phyloP scores from a whole-genome alignment of 1,139 yeast genomes.

The Taphrina pruni region DNA sequence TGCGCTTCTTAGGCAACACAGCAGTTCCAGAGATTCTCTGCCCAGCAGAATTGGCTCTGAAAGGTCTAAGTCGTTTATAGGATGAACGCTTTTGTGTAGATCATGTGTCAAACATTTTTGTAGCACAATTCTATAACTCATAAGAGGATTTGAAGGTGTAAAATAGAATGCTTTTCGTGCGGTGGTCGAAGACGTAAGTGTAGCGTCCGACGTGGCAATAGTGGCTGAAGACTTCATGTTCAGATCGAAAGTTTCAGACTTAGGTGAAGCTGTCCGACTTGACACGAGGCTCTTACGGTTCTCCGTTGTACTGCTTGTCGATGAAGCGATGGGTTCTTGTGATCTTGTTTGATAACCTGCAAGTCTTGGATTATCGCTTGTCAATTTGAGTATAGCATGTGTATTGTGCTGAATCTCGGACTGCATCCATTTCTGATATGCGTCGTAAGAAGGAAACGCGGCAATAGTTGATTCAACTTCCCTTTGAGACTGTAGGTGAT shows the following conservation, averaged over 20 bases:
- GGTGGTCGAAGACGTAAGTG: background rate
- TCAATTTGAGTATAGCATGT: slow-evolving; percentile 26
- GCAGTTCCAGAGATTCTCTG: slow-evolving; percentile 16
- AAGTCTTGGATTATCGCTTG: slow-evolving; percentile 19
- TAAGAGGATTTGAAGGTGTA: slow-evolving; percentile 25
- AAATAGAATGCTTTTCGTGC: slow-evolving; percentile 5
- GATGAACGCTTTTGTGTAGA: slow-evolving; percentile 1
- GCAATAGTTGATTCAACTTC: background rate
- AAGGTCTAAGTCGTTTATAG: background rate
- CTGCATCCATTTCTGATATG: slow-evolving; percentile 22
- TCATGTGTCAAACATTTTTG: slow-evolving; percentile 23
- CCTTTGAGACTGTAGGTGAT: slow-evolving; percentile 4
- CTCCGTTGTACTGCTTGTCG: background rate
- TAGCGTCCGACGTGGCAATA: slow-evolving; percentile 6
- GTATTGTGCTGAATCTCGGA: slow-evolving; percentile 19
- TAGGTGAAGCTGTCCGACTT: slow-evolving; percentile 5
- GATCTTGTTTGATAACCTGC: background rate
- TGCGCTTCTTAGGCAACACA: slow-evolving; percentile 5
- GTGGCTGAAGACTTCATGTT: background rate
- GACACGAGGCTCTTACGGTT: background rate
- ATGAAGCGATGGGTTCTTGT: background rate
- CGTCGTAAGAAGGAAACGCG: slow-evolving; percentile 15
- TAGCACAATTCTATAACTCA: slow-evolving; percentile 7
- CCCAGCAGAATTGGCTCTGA: slow-evolving; percentile 7
- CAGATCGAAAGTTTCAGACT: background rate